Evolutionary conservation across 2,329 filamentous ascomycete genomes (phyloP), one percentile per base, ranked within the genome.

Genomic region (Thielaviopsis cerberus): DNA sequence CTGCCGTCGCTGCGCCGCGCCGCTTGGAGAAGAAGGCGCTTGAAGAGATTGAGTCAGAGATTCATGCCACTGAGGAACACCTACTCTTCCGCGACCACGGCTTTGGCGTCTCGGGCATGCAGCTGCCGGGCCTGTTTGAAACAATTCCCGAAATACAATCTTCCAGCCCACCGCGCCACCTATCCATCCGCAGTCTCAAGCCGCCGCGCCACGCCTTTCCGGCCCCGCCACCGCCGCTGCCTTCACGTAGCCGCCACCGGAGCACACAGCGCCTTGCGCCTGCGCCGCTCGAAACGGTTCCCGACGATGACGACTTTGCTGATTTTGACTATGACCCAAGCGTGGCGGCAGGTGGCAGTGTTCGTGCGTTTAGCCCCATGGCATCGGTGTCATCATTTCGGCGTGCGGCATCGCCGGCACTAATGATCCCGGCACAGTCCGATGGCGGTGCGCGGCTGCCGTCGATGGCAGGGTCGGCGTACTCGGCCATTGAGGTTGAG

Each of bases 31-130:
- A 60, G 23, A 53, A 50, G 13, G 52, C 37, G 15, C 24, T 60
- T 4, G 59, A 60, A 4, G 25, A 41, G 37, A 30, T 60, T 53
- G 55, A 41, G 3, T 60, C 59, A 5, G 59, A 60, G 37, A 41
- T 60, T 10, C 55, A 60, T 41, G 59, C 54, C n/a, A 45, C 41
- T 22, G 71, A 72, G 50, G 69, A 72, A 53, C 66, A 67, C 4
- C 64, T 73, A 0, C 62, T 73, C 0, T 72, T 73, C 59, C 65
- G 64, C 11, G 66, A 70, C 10, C 57, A 51, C 0, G 69, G 70
- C 0, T 73, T 70, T 41, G 70, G 70, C 0, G 58, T 64, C 13
- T 61, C 62, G 0, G 67, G 69, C 3, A 62, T 64, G 45, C 65
- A 69, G 55, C 64, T 74, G 0, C 72, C 64, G 3, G 64, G 64